phyloP scores from a whole-genome alignment of 768 basidiomycete genomes.

The Agaricus blazei region DNA sequence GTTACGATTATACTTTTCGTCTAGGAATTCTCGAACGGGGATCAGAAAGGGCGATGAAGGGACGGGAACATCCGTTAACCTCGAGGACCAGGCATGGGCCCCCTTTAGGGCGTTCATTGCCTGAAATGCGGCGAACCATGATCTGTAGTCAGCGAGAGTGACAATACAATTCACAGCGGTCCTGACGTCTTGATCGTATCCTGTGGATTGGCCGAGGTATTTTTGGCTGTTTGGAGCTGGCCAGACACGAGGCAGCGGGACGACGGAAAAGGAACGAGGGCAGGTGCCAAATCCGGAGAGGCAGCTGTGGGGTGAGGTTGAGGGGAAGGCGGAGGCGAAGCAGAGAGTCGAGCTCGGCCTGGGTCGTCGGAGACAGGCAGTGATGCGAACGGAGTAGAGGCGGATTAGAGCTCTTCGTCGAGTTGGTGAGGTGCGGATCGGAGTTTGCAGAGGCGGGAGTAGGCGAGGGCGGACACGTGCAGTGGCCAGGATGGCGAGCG shows the following conservation, averaged over 20 bases:
- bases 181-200: background rate
- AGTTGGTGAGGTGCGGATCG: background rate
- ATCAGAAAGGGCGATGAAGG: background rate
- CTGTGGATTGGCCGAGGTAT: background rate
- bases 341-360: background rate
- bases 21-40: background rate
- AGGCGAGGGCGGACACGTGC: background rate
- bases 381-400: background rate
- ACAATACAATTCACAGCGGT: too few relatives aligned
- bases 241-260: background rate
- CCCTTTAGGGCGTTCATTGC: background rate
- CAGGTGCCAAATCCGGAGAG: background rate
- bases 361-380: slow-evolving; percentile 4
- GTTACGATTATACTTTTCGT: background rate
- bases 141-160: too few relatives aligned
- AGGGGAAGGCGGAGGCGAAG: background rate
- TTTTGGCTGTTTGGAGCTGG: background rate
- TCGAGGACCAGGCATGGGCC: background rate
- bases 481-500: too few relatives aligned
- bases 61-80: background rate
- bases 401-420: background rate
- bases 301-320: background rate
- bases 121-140: too few relatives aligned
- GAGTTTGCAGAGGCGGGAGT: background rate
- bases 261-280: background rate